These are phyloP conservation scores for Plasmodium falciparum DNA, from an alignment of 169 alveolate genomes.

Conservation along the genomic window DNA sequence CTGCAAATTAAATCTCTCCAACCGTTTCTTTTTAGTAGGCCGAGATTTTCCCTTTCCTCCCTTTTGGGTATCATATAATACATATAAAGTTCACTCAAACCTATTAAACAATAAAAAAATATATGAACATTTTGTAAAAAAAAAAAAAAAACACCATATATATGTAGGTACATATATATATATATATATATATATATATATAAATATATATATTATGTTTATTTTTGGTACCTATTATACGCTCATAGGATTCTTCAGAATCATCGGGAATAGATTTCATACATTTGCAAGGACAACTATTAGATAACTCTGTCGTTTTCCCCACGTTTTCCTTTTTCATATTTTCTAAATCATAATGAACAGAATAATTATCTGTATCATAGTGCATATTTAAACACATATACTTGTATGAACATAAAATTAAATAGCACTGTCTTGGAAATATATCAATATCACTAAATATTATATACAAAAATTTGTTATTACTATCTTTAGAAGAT, in stretches of 20 bases:
- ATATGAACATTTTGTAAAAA: not conserved
- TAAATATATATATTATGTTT: not conserved
- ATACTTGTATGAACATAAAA: conserved; percentile 83
- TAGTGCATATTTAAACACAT: conserved; percentile 88
- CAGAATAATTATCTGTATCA: conserved; percentile 66
- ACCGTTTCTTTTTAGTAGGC: conserved; percentile 82
- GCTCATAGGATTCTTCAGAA: conserved; percentile 33
- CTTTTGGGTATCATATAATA: conserved; percentile 86
- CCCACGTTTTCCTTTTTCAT: conserved; percentile 50
- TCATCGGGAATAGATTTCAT: conserved; percentile 1
- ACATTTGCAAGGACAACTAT: conserved; percentile 36
- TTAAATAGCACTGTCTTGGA: conserved; percentile 88
- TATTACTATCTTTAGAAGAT: conserved; percentile 2
- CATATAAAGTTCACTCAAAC: conserved; percentile 87
- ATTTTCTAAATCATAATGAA: conserved; percentile 56
- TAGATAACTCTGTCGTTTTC: conserved; percentile 47
- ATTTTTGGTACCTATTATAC: conserved; percentile 66
- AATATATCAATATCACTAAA: conserved; percentile 87
- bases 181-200: not conserved
- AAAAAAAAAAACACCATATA: not conserved
- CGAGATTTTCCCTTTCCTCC: conserved; percentile 81
- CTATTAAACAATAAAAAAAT: conserved; percentile 51
- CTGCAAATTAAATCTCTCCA: conserved; percentile 85
- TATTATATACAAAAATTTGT: conserved; percentile 82
- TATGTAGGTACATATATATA: not conserved